Percentiles rank a stretch among this genome's conserved stretches.
These are phyloP conservation scores for Aspergillus fructus DNA, from an alignment of 2,329 filamentous ascomycete species.

Conservation along the genomic window DNA sequence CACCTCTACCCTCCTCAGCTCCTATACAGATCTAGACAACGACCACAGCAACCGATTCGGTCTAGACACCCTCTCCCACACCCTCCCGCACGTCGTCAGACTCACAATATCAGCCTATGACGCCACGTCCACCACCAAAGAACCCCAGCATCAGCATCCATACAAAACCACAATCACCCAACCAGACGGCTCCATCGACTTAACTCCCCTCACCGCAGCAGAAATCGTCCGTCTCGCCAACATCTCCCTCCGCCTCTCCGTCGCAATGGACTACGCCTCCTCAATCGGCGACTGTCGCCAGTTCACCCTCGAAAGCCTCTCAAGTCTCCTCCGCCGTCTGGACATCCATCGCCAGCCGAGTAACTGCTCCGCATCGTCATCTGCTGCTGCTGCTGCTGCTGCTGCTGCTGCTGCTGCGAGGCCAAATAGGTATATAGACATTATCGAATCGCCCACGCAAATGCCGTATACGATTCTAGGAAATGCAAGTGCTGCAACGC, in stretches of 20 bases:
- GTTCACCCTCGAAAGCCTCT: neutral
- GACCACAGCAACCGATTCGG: neutral
- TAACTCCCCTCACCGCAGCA: neutral
- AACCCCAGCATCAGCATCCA: too few species aligned
- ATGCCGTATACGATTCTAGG: too few species aligned
- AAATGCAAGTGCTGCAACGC: neutral
- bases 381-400: too few species aligned
- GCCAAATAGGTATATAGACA: too few species aligned
- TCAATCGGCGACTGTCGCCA: neutral
- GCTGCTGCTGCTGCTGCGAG: too few species aligned
- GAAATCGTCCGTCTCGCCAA: neutral
- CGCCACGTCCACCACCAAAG: neutral
- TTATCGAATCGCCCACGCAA: too few species aligned
- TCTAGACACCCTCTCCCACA: neutral
- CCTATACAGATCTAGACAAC: neutral
- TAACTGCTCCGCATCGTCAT: neutral
- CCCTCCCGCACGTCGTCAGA: neutral
- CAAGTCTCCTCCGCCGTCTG: neutral
- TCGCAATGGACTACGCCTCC: neutral
- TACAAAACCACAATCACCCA: neutral
- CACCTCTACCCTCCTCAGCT: neutral
- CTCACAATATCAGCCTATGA: neutral
- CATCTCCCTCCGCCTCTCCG: neutral
- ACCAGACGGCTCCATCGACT: neutral
- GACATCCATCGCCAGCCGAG: neutral